These are phyloP conservation scores for Macadamia integrifolia DNA, from an alignment of 164 flowering plant genomes.

Conservation along the genomic window DNA sequence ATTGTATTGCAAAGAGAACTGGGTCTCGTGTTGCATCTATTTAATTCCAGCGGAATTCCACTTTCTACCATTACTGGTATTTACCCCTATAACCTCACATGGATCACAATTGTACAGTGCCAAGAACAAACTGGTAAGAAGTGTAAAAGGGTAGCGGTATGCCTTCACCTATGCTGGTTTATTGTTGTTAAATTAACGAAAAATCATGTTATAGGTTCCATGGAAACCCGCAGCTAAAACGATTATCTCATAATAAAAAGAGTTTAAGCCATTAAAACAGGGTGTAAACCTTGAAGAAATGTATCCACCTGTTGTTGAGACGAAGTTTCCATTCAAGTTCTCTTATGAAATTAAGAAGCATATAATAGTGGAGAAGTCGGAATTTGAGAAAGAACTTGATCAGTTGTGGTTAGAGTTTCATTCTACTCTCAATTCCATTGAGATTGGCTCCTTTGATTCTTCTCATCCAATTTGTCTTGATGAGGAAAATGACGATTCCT, in stretches of 20 bases:
- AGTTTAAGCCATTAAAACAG: slow-evolving; percentile 10
- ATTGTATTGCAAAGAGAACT: too few relatives aligned
- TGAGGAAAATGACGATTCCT: slow-evolving; percentile 4
- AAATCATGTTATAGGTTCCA: too few relatives aligned
- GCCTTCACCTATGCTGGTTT: too few relatives aligned
- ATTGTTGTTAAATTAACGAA: too few relatives aligned
- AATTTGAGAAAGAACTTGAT: slow-evolving; percentile 33
- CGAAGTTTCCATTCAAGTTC: slow-evolving; percentile 33
- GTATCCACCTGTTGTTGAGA: slow-evolving; percentile 3
- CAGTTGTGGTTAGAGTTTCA: slow-evolving; percentile 42
- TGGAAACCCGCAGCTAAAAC: too few relatives aligned
- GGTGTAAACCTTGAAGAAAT: slow-evolving; percentile 1
- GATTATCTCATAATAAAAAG: neutral
- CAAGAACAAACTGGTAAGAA: too few relatives aligned
- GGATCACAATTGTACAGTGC: too few relatives aligned
- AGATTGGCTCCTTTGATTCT: slow-evolving; percentile 7
- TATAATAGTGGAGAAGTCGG: slow-evolving; percentile 28
- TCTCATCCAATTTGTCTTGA: slow-evolving; percentile 12
- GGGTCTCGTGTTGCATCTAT: too few relatives aligned
- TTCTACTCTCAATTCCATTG: slow-evolving; percentile 19
- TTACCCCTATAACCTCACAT: too few relatives aligned
- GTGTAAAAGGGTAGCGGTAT: too few relatives aligned
- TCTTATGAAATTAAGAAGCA: slow-evolving; percentile 23
- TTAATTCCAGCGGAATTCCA: too few relatives aligned
- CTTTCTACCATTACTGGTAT: too few relatives aligned